Percentiles rank a stretch among this genome's conserved stretches.
Conservation (phyloP, 164 flowering plant genomes). For the Sextonia rubra region DNA sequence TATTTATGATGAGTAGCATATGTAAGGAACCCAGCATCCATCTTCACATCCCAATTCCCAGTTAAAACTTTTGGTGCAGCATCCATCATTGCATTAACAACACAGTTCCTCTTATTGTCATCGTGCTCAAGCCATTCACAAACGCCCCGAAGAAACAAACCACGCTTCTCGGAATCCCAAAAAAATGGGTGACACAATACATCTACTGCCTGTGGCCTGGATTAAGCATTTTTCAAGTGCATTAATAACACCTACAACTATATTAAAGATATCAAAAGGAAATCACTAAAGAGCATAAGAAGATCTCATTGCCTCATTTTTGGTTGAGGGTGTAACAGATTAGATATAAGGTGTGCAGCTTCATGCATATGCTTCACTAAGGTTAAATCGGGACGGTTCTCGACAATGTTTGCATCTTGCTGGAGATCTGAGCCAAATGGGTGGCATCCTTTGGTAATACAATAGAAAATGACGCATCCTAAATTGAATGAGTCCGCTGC, state of each 20-base stretch:
- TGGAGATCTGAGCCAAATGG: conserved; percentile 65
- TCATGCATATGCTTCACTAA: conserved; percentile 65
- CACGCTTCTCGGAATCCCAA: conserved; percentile 62
- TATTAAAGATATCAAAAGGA: neutral
- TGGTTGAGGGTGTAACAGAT: conserved; percentile 53
- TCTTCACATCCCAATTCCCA: conserved; percentile 74
- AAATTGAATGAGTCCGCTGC: conserved; percentile 74
- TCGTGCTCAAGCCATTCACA: conserved; percentile 73
- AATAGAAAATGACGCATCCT: conserved; percentile 72
- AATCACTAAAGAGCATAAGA: neutral
- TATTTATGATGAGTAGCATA: conserved; percentile 63
- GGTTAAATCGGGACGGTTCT: conserved; percentile 49
- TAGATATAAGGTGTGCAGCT: conserved; percentile 60
- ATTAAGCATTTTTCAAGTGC: neutral
- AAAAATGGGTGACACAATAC: conserved; percentile 64
- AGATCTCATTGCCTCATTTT: conserved; percentile 49
- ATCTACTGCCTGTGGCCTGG: conserved; percentile 56
- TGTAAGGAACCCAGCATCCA: conserved; percentile 46
- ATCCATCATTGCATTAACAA: conserved; percentile 50
- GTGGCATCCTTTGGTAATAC: conserved; percentile 68
- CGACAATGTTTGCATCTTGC: conserved; percentile 60
- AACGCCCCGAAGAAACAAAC: conserved; percentile 67
- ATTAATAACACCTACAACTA: neutral
- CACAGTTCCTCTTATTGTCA: conserved; percentile 31
- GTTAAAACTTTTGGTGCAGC: conserved; percentile 41